Conservation (phyloP, 441 rosid species). For the Erodium moschatum region DNA sequence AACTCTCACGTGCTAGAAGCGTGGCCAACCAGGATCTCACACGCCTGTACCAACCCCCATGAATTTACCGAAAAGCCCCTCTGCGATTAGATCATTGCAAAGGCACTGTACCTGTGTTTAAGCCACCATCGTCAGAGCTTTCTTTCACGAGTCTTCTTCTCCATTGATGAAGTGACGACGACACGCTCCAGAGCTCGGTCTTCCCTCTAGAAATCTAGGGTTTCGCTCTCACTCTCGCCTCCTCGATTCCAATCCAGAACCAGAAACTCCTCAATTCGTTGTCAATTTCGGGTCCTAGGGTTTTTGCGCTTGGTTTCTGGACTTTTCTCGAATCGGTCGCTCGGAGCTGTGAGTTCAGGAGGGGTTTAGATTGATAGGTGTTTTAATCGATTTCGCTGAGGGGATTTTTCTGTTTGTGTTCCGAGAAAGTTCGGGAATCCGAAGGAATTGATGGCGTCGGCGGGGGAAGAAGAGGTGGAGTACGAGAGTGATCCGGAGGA, state of each 20-base stretch:
- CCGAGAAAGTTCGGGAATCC: background rate
- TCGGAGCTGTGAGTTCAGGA: background rate
- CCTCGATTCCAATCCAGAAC: background rate
- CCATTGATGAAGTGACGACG: background rate
- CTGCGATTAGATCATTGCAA: background rate
- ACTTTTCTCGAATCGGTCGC: background rate
- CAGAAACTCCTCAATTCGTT: background rate
- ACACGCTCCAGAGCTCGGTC: background rate
- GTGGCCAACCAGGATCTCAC: background rate
- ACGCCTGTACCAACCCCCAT: background rate
- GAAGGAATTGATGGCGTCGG: constrained; percentile 22
- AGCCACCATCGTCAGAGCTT: background rate
- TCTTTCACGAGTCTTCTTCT: background rate
- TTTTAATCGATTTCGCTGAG: background rate
- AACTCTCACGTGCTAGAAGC: background rate
- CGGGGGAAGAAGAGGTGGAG: constrained; percentile 46
- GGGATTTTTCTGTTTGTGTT: background rate
- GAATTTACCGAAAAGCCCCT: background rate
- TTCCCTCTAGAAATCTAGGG: background rate
- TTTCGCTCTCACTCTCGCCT: background rate
- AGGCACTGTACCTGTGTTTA: background rate
- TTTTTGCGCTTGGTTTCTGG: too few species aligned
- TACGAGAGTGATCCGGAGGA: constrained; percentile 96
- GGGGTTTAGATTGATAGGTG: background rate
- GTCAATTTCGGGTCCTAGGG: background rate